phyloP scores from a whole-genome alignment of 164 flowering plant species.

The Nymphaea colorata region DNA sequence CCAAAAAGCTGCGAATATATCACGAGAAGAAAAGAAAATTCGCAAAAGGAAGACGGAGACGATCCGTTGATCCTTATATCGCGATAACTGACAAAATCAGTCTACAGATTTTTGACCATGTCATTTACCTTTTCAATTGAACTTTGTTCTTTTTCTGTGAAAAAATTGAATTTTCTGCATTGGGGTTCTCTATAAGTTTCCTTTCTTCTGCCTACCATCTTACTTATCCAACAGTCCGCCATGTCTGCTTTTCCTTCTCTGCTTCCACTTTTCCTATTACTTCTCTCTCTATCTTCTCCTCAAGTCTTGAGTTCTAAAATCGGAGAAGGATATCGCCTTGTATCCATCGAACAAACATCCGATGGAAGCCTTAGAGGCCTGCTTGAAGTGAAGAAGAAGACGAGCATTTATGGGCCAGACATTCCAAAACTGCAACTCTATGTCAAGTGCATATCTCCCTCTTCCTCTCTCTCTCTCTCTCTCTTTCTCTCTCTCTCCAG shows the following conservation, averaged over 20 bases:
- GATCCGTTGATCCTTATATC: no score
- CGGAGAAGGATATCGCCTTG: conserved; percentile 56
- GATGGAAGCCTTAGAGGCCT: conserved; percentile 52
- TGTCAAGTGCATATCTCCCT: conserved; percentile 34
- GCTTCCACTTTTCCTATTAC: background rate
- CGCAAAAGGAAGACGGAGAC: background rate
- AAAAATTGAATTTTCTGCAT: background rate
- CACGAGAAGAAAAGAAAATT: background rate
- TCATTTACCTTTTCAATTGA: background rate
- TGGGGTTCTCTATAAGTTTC: background rate
- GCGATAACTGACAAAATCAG: background rate
- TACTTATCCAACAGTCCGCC: background rate
- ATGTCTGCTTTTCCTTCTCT: background rate
- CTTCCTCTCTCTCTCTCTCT: background rate
- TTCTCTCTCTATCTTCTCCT: conserved; percentile 10
- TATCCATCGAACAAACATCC: conserved; percentile 42
- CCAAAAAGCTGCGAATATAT: no score
- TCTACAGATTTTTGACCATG: background rate
- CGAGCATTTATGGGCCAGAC: conserved; percentile 52
- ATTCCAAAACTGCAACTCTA: conserved; percentile 46
- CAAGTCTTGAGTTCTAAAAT: conserved; percentile 14
- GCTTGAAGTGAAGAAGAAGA: conserved; percentile 43
- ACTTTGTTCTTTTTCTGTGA: no score
- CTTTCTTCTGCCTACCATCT: background rate
- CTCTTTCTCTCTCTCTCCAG: background rate